These are phyloP conservation scores for Albizia julibrissin DNA, from an alignment of 306 rosid genomes.

Conservation along the genomic window DNA sequence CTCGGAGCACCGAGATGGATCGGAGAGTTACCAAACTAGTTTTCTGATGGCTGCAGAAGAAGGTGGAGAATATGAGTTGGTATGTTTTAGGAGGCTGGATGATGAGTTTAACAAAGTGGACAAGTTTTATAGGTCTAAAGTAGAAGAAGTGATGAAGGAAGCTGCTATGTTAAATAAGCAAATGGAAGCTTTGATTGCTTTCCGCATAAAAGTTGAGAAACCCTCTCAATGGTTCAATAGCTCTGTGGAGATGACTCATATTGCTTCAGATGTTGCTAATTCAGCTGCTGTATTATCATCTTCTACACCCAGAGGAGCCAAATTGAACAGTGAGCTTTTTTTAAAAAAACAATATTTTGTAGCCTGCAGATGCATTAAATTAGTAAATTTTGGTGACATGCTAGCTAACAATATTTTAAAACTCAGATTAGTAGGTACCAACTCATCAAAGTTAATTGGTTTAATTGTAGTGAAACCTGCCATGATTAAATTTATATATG, in stretches of 20 bases:
- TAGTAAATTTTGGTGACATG: neutral
- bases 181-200: constrained; percentile 74
- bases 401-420: neutral
- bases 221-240: constrained; percentile 40
- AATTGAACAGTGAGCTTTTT: constrained; percentile 39
- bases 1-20: constrained; percentile 35
- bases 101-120: constrained; percentile 68
- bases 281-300: constrained; percentile 54
- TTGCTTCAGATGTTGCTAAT: constrained; percentile 55
- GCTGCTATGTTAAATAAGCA: constrained; percentile 60
- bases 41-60: constrained; percentile 59
- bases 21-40: constrained; percentile 44
- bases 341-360: no score
- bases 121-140: constrained; percentile 49
- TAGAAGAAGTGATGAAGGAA: constrained; percentile 65
- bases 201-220: constrained; percentile 67
- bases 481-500: neutral
- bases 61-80: constrained; percentile 60
- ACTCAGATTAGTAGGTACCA: neutral
- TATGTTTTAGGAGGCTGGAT: constrained; percentile 54
- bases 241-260: constrained; percentile 53
- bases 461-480: no score
- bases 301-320: constrained; percentile 44
- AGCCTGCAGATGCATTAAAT: neutral
- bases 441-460: neutral